These are phyloP conservation scores for Neurospora sp. DNA, from an alignment of 495 filamentous ascomycete genomes.

Conservation along the genomic window DNA sequence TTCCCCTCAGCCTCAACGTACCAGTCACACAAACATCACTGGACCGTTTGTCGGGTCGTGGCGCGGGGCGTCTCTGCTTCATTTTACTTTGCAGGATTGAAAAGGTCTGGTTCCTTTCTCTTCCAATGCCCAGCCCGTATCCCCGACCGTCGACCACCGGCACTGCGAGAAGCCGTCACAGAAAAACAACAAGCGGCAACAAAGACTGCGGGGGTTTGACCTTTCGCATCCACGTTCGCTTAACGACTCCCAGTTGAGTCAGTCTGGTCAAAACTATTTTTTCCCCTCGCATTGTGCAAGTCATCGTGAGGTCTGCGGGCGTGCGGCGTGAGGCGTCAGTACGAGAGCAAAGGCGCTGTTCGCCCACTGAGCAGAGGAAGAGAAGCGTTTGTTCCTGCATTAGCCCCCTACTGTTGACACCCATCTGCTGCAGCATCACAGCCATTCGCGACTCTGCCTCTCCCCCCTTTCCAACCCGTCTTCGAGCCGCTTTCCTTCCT, in stretches of 20 bases:
- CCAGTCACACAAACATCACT: background rate
- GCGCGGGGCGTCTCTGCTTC: background rate
- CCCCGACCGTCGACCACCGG: background rate
- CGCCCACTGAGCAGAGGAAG: background rate
- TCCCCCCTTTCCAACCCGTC: background rate
- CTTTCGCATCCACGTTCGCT: background rate
- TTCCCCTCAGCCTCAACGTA: background rate
- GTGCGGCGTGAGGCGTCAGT: background rate
- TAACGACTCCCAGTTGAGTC: background rate
- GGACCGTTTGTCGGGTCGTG: background rate
- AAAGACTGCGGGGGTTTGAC: background rate
- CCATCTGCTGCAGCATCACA: background rate
- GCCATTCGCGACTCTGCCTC: background rate
- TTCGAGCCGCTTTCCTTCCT: background rate
- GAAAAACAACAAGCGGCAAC: background rate
- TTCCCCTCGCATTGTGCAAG: background rate
- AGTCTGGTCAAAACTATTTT: background rate
- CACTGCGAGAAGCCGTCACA: background rate
- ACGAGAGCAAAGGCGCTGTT: background rate
- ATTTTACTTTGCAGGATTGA: background rate
- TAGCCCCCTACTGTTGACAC: background rate
- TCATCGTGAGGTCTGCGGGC: background rate
- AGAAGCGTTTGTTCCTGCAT: background rate
- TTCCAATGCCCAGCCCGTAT: background rate
- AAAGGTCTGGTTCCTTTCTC: background rate